These are phyloP conservation scores for Sugiyamaella japonica DNA, from an alignment of 1,139 yeast species.

Conservation along the genomic window DNA sequence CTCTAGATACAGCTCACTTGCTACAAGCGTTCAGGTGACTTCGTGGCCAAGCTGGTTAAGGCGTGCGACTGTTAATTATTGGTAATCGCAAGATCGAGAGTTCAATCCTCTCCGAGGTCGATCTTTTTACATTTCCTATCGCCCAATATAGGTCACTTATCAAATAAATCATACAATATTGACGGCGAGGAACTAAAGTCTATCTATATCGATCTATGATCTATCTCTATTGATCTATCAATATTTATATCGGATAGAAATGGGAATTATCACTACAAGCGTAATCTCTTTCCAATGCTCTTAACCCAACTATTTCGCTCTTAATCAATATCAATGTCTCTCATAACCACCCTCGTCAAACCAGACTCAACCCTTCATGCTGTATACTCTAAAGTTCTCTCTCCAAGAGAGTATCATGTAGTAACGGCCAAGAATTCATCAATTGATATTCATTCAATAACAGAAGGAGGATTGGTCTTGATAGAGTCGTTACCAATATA, in stretches of 20 bases:
- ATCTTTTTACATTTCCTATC: not conserved
- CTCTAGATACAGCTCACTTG: too few relatives aligned
- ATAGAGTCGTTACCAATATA: constrained; percentile 21
- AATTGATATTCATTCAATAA: constrained; percentile 10
- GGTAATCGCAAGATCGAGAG: constrained; percentile 16
- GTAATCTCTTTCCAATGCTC: not conserved
- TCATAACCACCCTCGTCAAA: constrained; percentile 8
- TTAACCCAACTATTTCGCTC: not conserved
- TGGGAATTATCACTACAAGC: not conserved
- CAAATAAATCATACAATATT: not conserved
- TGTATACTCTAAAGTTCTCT: constrained; percentile 12
- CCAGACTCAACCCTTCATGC: constrained; percentile 15
- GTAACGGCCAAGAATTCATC: constrained; percentile 14
- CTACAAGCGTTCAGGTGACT: not conserved
- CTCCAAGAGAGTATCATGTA: constrained; percentile 8
- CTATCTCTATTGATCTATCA: too few relatives aligned
- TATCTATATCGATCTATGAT: not conserved
- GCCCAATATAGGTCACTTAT: not conserved
- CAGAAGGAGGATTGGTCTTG: constrained; percentile 20
- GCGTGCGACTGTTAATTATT: constrained; percentile 14
- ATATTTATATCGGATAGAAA: too few relatives aligned
- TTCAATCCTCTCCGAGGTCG: constrained; percentile 18
- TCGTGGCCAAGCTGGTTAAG: constrained; percentile 18
- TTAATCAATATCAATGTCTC: constrained; percentile 3
- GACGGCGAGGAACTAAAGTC: too few relatives aligned